Evolutionary conservation across 208 protist species (phyloP).

Genomic region (Leishmania braziliensis): DNA sequence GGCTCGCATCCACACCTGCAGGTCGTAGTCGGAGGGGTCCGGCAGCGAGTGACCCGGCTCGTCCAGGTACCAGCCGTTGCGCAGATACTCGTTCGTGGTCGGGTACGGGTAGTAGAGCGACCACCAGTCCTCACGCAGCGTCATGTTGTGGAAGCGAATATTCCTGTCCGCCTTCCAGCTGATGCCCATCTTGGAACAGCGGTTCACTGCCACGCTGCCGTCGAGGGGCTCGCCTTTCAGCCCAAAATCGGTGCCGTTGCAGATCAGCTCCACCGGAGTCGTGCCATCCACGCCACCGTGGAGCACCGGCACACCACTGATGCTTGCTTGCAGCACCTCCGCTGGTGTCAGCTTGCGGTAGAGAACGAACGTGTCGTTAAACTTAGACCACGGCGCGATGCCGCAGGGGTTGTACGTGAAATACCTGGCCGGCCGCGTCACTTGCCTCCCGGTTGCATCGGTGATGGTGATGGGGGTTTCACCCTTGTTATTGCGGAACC

Average conservation of each 20-base stretch:
- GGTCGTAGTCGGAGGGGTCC: constrained; percentile 91
- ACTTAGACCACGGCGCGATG: constrained; percentile 94
- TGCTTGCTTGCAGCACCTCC: constrained; percentile 2
- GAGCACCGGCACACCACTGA: constrained; percentile 6
- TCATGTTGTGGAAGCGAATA: constrained; percentile 81
- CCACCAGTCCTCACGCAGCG: constrained; percentile 53
- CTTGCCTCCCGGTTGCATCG: constrained; percentile 16
- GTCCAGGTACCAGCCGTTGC: constrained; percentile 82
- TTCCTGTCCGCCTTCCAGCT: constrained; percentile 91
- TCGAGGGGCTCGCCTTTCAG: constrained; percentile 44
- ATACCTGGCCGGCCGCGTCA: constrained; percentile 26
- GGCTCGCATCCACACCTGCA: constrained; percentile 98
- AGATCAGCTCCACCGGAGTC: constrained; percentile 50
- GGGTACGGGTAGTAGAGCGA: constrained; percentile 66
- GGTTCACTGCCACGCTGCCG: constrained; percentile 49
- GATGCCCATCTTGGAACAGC: constrained; percentile 84
- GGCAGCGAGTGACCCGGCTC: constrained; percentile 86
- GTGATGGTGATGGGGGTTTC: constrained; percentile 27
- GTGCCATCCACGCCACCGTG: constrained; percentile 26
- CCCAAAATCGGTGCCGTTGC: constrained; percentile 76
- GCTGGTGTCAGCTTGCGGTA: constrained; percentile 33
- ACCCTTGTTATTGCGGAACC: constrained; percentile 39
- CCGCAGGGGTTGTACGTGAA: constrained; percentile 96
- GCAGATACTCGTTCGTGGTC: constrained; percentile 79
- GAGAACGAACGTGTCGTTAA: constrained; percentile 95